These are phyloP conservation scores for Dianthus caryophyllus DNA, from an alignment of 148 eudicot species.

Conservation along the genomic window DNA sequence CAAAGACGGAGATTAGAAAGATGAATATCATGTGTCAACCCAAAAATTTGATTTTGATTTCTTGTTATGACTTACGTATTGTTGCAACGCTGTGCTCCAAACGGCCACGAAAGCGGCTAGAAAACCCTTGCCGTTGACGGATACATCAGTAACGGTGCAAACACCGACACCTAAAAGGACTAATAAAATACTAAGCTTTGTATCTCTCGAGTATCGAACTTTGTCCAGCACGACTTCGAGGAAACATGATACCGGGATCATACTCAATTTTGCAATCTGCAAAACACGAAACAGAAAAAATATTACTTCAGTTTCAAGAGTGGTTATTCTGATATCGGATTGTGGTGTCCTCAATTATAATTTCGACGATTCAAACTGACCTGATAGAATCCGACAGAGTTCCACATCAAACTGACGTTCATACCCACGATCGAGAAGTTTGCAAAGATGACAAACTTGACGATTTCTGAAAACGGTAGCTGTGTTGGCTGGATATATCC, in stretches of 20 bases:
- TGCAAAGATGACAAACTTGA: conserved; percentile 60
- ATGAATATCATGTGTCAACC: background rate
- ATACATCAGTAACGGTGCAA: conserved; percentile 67
- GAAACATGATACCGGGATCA: conserved; percentile 67
- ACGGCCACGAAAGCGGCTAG: conserved; percentile 59
- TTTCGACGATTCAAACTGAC: conserved; percentile 24
- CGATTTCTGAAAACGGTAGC: conserved; percentile 47
- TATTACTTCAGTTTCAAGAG: background rate
- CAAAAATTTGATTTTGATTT: background rate
- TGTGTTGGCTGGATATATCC: conserved; percentile 55
- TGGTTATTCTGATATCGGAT: background rate
- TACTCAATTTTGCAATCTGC: conserved; percentile 73
- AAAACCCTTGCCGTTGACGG: conserved; percentile 58
- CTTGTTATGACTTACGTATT: conserved; percentile 42
- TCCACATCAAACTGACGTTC: conserved; percentile 85
- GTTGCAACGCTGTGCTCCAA: conserved; percentile 66
- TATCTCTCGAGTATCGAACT: conserved; percentile 52
- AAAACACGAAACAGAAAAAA: background rate
- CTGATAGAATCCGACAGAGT: conserved; percentile 77
- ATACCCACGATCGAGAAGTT: conserved; percentile 76
- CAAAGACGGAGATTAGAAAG: background rate
- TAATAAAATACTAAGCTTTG: conserved; percentile 51
- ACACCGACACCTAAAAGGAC: conserved; percentile 63
- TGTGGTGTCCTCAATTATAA: background rate
- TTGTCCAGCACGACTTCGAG: conserved; percentile 57